Evolutionary conservation across 768 basidiomycete species (phyloP).

Genomic region (Lentinus tigrinus): DNA sequence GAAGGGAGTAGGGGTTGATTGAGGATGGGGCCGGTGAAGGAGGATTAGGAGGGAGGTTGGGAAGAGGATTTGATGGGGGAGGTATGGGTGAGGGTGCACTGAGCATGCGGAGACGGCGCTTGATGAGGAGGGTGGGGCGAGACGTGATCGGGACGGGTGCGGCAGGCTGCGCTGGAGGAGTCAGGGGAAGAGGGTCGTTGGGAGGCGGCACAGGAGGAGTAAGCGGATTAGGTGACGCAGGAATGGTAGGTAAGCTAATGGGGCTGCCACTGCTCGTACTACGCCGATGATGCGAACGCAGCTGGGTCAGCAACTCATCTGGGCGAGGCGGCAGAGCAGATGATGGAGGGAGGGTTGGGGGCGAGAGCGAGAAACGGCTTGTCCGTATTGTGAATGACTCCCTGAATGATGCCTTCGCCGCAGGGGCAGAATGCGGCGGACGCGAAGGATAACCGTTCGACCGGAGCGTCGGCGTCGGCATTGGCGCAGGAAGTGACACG

Average conservation of each 20-base stretch:
- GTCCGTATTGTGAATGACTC: conserved; percentile 57
- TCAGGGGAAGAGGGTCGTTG: conserved; percentile 40
- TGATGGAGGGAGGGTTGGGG: conserved; percentile 66
- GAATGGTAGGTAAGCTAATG: conserved; percentile 38
- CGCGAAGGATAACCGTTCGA: conserved; percentile 14
- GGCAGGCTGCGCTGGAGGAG: conserved; percentile 19
- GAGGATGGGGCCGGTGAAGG: conserved; percentile 29
- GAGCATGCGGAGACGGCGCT: conserved; percentile 64
- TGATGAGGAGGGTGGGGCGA: conserved; percentile 33
- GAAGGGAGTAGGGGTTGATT: conserved; percentile 27
- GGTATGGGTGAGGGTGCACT: conserved; percentile 52
- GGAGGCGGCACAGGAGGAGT: conserved; percentile 44
- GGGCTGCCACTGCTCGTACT: conserved; percentile 26
- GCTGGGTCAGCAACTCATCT: conserved; percentile 41
- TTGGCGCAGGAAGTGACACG: conserved; percentile 25
- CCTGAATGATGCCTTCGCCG: conserved; percentile 42
- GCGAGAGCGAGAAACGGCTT: conserved; percentile 33
- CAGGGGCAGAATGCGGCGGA: conserved; percentile 32
- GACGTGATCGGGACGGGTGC: conserved; percentile 14
- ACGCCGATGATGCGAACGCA: conserved; percentile 20
- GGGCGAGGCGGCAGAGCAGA: conserved; percentile 64
- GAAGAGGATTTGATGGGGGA: conserved; percentile 26
- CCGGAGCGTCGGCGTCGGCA: conserved; percentile 14
- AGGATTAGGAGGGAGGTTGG: conserved; percentile 24
- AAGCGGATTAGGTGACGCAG: conserved; percentile 44